A percentile compares a stretch with the other conserved stretches of the same genome.
Evolutionary conservation across 2,329 filamentous ascomycete species (phyloP).

Genomic region (Coniella lustricola): DNA sequence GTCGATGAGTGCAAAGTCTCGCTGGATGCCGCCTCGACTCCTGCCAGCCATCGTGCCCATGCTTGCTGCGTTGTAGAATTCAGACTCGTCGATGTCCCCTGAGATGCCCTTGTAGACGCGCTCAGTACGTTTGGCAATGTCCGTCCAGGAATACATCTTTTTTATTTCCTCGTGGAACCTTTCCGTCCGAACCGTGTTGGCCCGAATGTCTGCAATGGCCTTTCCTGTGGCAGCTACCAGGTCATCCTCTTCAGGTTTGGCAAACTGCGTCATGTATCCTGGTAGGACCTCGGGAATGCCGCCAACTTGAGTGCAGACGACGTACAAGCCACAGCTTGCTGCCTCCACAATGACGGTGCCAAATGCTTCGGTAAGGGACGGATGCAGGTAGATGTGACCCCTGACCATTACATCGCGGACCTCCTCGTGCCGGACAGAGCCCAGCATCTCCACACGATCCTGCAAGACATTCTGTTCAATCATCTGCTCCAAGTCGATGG

Average conservation of each 20-base stretch:
- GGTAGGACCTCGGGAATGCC: slow-evolving; percentile 96
- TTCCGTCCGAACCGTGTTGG: slow-evolving; percentile 83
- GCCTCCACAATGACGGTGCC: slow-evolving; percentile 97
- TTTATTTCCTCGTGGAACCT: slow-evolving; percentile 95
- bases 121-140: slow-evolving; percentile 89
- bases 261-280: slow-evolving; percentile 94
- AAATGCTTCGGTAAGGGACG: slow-evolving; percentile 91
- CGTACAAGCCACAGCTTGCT: slow-evolving; percentile 89
- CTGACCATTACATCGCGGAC: slow-evolving; percentile 96
- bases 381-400: slow-evolving; percentile 93
- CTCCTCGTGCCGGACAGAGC: slow-evolving; percentile 88
- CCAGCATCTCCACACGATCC: slow-evolving; percentile 87
- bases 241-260: slow-evolving; percentile 93
- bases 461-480: slow-evolving; percentile 91
- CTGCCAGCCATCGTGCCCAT: slow-evolving; percentile 54
- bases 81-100: slow-evolving; percentile 74
- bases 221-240: slow-evolving; percentile 81
- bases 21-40: slow-evolving; percentile 58
- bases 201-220: slow-evolving; percentile 79
- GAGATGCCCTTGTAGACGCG: slow-evolving; percentile 91
- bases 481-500: slow-evolving; percentile 97
- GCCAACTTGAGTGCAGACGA: slow-evolving; percentile 93
- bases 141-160: slow-evolving; percentile 98
- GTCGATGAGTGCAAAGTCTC: slow-evolving; percentile 86
- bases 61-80: slow-evolving; percentile 67